Conservation (phyloP, 106 monocot species). For the Narthecium ossifragum region DNA sequence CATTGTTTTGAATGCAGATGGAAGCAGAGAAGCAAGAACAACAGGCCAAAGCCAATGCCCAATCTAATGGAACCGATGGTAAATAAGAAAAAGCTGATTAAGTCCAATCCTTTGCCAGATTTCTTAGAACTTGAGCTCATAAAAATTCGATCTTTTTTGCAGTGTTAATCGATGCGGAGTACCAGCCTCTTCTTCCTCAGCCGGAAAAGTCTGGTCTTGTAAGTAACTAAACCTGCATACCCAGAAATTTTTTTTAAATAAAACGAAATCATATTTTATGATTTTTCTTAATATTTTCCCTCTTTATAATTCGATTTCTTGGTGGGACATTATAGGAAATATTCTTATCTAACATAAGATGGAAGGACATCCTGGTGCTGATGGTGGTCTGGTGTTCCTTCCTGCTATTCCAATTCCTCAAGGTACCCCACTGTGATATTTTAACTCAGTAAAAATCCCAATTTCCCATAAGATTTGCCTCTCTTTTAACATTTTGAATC, state of each 20-base stretch:
- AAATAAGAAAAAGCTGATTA: no score
- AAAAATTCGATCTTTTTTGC: background rate
- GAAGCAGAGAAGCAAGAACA: conserved; percentile 40
- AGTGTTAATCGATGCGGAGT: conserved; percentile 27
- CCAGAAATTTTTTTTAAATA: background rate
- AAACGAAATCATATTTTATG: background rate
- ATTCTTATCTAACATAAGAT: conserved; percentile 64
- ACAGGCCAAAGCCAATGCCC: conserved; percentile 9
- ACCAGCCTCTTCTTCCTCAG: conserved; percentile 48
- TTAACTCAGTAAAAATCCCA: no score
- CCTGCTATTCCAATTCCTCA: conserved; percentile 74
- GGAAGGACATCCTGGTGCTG: conserved; percentile 60
- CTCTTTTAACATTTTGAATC: background rate
- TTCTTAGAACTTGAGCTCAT: no score
- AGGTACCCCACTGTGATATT: conserved; percentile 22
- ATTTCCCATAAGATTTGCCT: background rate
- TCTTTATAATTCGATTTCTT: background rate
- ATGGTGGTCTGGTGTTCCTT: conserved; percentile 73
- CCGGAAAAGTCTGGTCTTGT: conserved; percentile 49
- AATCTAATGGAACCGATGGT: conserved; percentile 17
- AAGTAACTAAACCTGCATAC: background rate
- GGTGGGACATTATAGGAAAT: conserved; percentile 41
- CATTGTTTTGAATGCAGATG: conserved; percentile 27
- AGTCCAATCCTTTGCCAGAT: no score
- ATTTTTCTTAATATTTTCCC: background rate